Conservation (phyloP, 495 filamentous ascomycete genomes). For the Parathielavia hyrcaniae region DNA sequence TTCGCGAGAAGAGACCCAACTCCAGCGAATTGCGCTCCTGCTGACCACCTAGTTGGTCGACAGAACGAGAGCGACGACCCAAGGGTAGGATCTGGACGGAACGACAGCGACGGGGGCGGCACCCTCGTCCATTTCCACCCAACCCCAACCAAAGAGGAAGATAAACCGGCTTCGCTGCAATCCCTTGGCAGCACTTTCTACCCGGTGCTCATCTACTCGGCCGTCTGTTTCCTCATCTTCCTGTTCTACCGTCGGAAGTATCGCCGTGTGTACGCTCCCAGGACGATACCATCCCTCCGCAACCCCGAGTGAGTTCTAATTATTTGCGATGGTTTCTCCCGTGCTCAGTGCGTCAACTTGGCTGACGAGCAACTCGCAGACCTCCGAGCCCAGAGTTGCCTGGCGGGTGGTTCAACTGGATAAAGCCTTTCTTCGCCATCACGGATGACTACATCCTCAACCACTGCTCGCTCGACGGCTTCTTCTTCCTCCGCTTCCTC, state of each 20-base stretch:
- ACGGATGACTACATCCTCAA: slow-evolving; percentile 58
- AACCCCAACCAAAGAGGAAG: slow-evolving; percentile 3
- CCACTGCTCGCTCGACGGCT: slow-evolving; percentile 65
- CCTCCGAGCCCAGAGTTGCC: slow-evolving; percentile 60
- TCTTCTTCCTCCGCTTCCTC: slow-evolving; percentile 76
- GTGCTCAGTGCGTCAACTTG: neutral
- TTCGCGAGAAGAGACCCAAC: neutral
- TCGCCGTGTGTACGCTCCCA: slow-evolving; percentile 34
- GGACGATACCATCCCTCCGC: slow-evolving; percentile 25
- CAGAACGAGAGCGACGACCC: slow-evolving; percentile 27
- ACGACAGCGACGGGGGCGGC: slow-evolving; percentile 24
- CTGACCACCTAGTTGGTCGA: neutral
- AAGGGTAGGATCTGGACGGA: slow-evolving; percentile 29
- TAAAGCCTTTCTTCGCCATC: slow-evolving; percentile 54
- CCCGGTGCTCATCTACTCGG: slow-evolving; percentile 41
- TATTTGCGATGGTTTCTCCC: no score
- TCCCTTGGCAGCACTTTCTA: slow-evolving; percentile 48
- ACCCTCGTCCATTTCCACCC: slow-evolving; percentile 21
- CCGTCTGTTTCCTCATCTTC: slow-evolving; percentile 32
- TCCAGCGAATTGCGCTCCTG: neutral
- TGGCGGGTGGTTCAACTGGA: slow-evolving; percentile 61
- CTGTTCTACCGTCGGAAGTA: slow-evolving; percentile 26
- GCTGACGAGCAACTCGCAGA: slow-evolving; percentile 35
- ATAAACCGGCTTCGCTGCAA: slow-evolving; percentile 24
- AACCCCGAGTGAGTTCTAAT: slow-evolving; percentile 28